A percentile compares a stretch with the other conserved stretches of the same genome.
Evolutionary conservation across 2,329 filamentous ascomycete genomes (phyloP).

Genomic region (Huntiella decipiens): DNA sequence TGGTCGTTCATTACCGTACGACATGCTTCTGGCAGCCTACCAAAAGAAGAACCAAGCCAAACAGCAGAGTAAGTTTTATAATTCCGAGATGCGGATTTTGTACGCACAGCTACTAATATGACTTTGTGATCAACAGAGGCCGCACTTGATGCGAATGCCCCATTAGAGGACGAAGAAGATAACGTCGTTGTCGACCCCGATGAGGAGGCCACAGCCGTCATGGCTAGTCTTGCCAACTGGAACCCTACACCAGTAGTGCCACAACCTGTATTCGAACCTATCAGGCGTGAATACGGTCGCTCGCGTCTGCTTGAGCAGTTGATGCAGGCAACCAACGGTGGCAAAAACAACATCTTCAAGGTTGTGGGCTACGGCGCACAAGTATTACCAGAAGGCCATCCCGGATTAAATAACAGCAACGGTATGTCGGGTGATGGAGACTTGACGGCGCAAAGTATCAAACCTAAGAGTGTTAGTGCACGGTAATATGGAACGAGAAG

Average conservation of each 20-base stretch:
- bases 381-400: slow-evolving; percentile 31
- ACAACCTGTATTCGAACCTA: slow-evolving; percentile 40
- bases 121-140: slow-evolving; percentile 42
- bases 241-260: slow-evolving; percentile 60
- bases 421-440: slow-evolving; percentile 42
- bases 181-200: slow-evolving; percentile 78
- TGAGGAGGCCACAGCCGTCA: slow-evolving; percentile 79
- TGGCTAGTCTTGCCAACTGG: slow-evolving; percentile 59
- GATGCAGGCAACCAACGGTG: slow-evolving; percentile 45
- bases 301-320: slow-evolving; percentile 46
- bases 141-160: slow-evolving; percentile 83
- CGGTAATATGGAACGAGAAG: neutral
- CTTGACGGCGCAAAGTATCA: slow-evolving; percentile 20
- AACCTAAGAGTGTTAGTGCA: slow-evolving; percentile 11
- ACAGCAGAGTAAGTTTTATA: slow-evolving; percentile 61
- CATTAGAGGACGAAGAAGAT: slow-evolving; percentile 70
- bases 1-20: slow-evolving; percentile 72
- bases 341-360: slow-evolving; percentile 45
- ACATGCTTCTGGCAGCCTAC: slow-evolving; percentile 74
- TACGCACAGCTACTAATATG: slow-evolving; percentile 9
- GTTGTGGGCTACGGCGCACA: slow-evolving; percentile 38
- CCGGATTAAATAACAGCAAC: slow-evolving; percentile 27
- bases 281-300: slow-evolving; percentile 43
- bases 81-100: slow-evolving; percentile 7
- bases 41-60: slow-evolving; percentile 98